Evolutionary conservation across 78 protist species (phyloP), one percentile per base, ranked within the genome.

Genomic region (Cavenderia fasciculata): DNA sequence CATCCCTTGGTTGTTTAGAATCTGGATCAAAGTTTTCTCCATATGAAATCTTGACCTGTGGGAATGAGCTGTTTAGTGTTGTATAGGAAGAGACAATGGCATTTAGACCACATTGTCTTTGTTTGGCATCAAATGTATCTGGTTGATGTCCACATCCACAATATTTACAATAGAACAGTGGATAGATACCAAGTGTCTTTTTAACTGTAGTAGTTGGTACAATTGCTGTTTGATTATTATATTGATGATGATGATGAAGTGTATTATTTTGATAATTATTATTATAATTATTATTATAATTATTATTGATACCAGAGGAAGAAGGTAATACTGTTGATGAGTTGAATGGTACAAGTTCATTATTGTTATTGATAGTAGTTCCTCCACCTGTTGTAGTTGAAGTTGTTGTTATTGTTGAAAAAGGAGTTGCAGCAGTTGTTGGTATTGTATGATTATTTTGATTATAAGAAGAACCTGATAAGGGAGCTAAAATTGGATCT

Each of bases 101-200:
- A 6, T 11, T 21, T 31, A 11, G 16, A 29, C 57, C 59, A 57
- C 90, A 82, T 1, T 49, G 44, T 43, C 65, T 47, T 29, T 82
- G 90, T 57, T 68, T 82, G 33, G 36, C 52, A 19, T 82, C 90
- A 82, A 82, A 82, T 4, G 16, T 6, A 68, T 68, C 90, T 2
- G 90, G 78, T 29, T 51, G 47, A 43, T 82, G 90, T 8, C 90
- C 90, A 19, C 79, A 52, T 7, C 90, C 90, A 63, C 90, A 82
- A 44, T 56, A 82, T 57, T 68, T 82, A 49, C 90, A 82, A 57
- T 56, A 82, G 25, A 68, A 68, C 0, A 72, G 12, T 52, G 90
- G 90, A 21, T 59, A 74, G 29, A 57, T 65, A 10, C 84, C 84
- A 18, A 74, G 36, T 44, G 90, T 66, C 68, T 82, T 82, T 38